Base-by-base conservation (phyloP, 2,329 filamentous ascomycete genomes). In the Cryphonectria nitschkei region DNA sequence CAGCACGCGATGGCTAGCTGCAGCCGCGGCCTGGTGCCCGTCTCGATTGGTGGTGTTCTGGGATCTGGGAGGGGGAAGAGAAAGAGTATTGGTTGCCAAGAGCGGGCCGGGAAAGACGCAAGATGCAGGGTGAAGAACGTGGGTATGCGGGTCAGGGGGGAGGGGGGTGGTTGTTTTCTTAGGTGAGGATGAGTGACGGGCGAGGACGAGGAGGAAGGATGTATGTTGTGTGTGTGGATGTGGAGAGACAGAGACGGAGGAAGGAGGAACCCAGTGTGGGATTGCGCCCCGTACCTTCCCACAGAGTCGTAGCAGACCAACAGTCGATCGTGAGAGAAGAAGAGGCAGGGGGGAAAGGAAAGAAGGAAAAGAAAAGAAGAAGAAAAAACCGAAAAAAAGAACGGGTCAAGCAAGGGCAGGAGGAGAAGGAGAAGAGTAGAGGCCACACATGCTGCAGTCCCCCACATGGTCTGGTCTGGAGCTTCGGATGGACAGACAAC, bases 71-170 rank as follows among this genome's bases (percentile, higher is more conserved):
- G 34, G 34, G 52, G 29, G 16, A 29, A 50, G 37, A 26, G n/a
- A 14, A 39, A 22, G 63, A 63, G 61, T 68, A 46, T 64, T 68
- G 71, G 37, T 63, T 65, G 71, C 68, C 62, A 68, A 70, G 65
- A 60, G 63, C 67, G 67, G 67, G 50, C 52, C 61, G 61, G 34
- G 39, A 39, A 39, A 65, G 39, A 70, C 43, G 50, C 63, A 69
- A 41, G 60, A 65, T 66, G 68, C 65, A 70, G 68, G 64, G 64
- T 64, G 58, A 68, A 46, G 54, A 56, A 62, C 26, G 8, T 16
- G 16, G 34, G n/a, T 61, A 22, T 14, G 43, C 46, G 34, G 26
- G 46, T 32, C 43, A 68, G 64, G 64, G 64, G 39, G 39, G 39
- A 4, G 39, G 16, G 19, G 3, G 19, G 7, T n/a, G 43, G 43